A percentile compares a stretch with the other conserved stretches of the same genome.
phyloP scores from a whole-genome alignment of 2,329 filamentous ascomycete species.

The Aspergillus floridensis region DNA sequence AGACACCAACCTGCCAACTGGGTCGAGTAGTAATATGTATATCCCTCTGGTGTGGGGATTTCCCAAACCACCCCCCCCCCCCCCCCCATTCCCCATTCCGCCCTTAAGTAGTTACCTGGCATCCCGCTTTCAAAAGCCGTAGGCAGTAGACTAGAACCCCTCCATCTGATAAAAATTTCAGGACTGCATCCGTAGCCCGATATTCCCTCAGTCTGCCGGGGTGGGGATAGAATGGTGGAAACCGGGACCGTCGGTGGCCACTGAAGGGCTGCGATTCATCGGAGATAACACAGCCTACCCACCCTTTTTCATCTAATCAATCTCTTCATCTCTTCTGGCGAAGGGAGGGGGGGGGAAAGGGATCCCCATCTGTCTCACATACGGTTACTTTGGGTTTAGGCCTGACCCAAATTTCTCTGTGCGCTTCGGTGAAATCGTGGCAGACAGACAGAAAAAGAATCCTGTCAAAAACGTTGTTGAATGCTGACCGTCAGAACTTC shows the following conservation, averaged over 20 bases:
- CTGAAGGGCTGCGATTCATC: constrained; percentile 11
- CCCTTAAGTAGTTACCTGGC: not conserved
- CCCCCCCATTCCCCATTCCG: not conserved
- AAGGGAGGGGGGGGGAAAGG: not conserved
- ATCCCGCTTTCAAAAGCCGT: not conserved
- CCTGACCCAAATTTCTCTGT: not conserved
- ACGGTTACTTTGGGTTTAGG: not conserved
- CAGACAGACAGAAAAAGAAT: not conserved
- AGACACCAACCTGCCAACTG: no score
- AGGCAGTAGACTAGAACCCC: not conserved
- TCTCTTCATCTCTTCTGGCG: constrained; percentile 16
- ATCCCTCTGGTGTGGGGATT: no score
- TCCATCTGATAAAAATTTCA: not conserved
- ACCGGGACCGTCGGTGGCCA: constrained; percentile 7
- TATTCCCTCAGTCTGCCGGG: constrained; percentile 4
- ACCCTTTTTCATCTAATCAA: constrained; percentile 27
- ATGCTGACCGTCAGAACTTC: not conserved
- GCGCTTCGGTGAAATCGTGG: not conserved
- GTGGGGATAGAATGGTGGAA: constrained; percentile 8
- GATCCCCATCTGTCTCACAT: not conserved
- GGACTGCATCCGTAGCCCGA: not conserved
- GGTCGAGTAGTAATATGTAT: no score
- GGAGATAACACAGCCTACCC: constrained; percentile 21
- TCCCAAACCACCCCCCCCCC: no score
- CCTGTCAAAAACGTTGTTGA: not conserved